Evolutionary conservation across 2,329 filamentous ascomycete genomes (phyloP).

Genomic region (Teratosphaeria zuluensis): DNA sequence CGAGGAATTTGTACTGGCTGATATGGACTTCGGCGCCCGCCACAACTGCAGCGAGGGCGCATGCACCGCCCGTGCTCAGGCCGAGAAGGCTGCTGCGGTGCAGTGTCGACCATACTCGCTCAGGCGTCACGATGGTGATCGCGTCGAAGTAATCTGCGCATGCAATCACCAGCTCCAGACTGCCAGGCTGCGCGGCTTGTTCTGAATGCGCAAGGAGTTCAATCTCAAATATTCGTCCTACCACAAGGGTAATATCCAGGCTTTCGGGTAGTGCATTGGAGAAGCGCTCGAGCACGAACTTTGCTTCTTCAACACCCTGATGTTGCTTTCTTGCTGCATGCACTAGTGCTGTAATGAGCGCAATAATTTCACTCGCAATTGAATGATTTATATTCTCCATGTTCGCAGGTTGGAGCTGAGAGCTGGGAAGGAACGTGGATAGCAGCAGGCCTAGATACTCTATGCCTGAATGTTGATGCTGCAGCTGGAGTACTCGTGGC

Average conservation of each 20-base stretch:
- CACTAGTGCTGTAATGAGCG: slow-evolving; percentile 62
- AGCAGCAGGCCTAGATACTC: slow-evolving; percentile 69
- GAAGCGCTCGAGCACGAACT: slow-evolving; percentile 39
- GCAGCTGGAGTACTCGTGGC: slow-evolving; percentile 66
- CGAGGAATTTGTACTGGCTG: slow-evolving; percentile 67
- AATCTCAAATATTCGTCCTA: slow-evolving; percentile 78
- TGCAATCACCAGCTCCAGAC: slow-evolving; percentile 57
- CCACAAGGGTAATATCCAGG: slow-evolving; percentile 65
- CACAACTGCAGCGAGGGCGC: slow-evolving; percentile 67
- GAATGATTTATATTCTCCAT: slow-evolving; percentile 40
- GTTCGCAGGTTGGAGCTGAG: slow-evolving; percentile 11
- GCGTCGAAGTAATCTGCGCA: slow-evolving; percentile 74
- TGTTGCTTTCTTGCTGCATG: slow-evolving; percentile 23
- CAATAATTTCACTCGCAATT: slow-evolving; percentile 63
- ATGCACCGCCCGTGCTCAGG: slow-evolving; percentile 58
- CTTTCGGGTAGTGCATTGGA: slow-evolving; percentile 43
- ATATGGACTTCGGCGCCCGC: slow-evolving; percentile 72
- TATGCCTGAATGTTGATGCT: slow-evolving; percentile 65
- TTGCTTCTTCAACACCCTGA: slow-evolving; percentile 28
- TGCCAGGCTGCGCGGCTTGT: slow-evolving; percentile 51
- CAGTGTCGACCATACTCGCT: slow-evolving; percentile 83
- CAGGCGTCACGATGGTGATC: slow-evolving; percentile 62
- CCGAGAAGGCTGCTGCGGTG: slow-evolving; percentile 71
- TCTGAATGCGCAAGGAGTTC: slow-evolving; percentile 42
- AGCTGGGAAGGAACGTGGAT: slow-evolving; percentile 54